Percentiles rank a stretch among this genome's conserved stretches.
phyloP scores from a whole-genome alignment of 2,329 filamentous ascomycete species.

The Neonectria sp. region DNA sequence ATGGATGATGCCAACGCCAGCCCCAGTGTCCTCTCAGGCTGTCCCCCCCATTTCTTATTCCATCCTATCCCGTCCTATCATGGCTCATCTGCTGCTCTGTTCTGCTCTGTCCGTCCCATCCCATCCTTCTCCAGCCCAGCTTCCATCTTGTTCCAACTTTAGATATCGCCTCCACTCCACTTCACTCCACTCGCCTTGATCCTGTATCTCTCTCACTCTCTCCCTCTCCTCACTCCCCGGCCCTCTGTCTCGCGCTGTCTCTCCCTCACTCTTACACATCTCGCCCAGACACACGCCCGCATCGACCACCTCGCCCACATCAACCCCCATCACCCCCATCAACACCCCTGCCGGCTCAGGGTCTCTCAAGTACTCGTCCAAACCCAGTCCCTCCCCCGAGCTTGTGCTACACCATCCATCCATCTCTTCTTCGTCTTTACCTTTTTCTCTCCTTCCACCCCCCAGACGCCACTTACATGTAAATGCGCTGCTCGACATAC shows the following conservation, averaged over 20 bases:
- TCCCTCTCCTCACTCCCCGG: conserved; percentile 15
- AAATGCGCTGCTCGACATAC: conserved; percentile 36
- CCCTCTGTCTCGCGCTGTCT: background rate
- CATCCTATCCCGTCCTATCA: conserved; percentile 27
- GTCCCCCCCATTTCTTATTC: conserved; percentile 20
- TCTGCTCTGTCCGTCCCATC: conserved; percentile 11
- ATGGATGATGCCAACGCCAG: conserved; percentile 46
- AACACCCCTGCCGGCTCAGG: conserved; percentile 43
- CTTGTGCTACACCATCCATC: conserved; percentile 34
- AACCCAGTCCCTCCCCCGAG: conserved; percentile 38
- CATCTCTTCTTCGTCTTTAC: conserved; percentile 38
- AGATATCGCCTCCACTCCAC: conserved; percentile 30
- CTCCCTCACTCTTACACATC: conserved; percentile 20
- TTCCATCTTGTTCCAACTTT: conserved; percentile 24
- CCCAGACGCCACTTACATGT: conserved; percentile 43
- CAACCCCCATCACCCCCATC: conserved; percentile 37
- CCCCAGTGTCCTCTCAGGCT: conserved; percentile 10
- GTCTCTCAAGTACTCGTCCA: conserved; percentile 45
- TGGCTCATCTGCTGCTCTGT: conserved; percentile 2
- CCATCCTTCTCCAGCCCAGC: conserved; percentile 25
- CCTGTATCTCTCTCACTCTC: conserved; percentile 7
- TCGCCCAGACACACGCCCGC: conserved; percentile 23
- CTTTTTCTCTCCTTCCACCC: conserved; percentile 33
- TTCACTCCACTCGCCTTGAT: conserved; percentile 11
- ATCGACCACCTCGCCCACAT: conserved; percentile 15